Evolutionary conservation across 2,329 filamentous ascomycete genomes (phyloP).

Genomic region (Blumeriella jaapii): DNA sequence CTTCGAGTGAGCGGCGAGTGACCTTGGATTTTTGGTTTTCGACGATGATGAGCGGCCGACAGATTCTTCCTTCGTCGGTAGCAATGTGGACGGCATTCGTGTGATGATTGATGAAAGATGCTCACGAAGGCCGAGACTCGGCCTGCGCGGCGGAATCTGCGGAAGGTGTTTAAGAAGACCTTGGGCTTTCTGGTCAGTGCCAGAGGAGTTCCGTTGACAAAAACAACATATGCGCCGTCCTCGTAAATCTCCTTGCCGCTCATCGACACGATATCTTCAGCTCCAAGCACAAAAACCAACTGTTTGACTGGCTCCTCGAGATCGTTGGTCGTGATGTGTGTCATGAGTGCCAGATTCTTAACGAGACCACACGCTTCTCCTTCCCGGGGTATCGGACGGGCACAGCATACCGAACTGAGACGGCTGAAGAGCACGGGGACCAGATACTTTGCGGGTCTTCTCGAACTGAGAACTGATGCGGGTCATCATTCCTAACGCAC

Average conservation of each 20-base stretch:
- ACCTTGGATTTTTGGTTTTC: slow-evolving; percentile 79
- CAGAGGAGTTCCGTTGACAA: slow-evolving; percentile 90
- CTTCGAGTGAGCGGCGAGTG: slow-evolving; percentile 63
- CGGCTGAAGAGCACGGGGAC: slow-evolving; percentile 87
- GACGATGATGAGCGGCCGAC: slow-evolving; percentile 89
- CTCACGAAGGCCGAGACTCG: slow-evolving; percentile 94
- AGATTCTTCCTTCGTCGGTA: slow-evolving; percentile 94
- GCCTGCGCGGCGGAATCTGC: slow-evolving; percentile 76
- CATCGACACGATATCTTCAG: slow-evolving; percentile 69
- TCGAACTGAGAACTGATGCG: slow-evolving; percentile 97
- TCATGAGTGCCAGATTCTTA: slow-evolving; percentile 97
- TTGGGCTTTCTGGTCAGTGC: slow-evolving; percentile 81
- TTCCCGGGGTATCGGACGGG: slow-evolving; percentile 92
- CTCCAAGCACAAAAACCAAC: slow-evolving; percentile 76
- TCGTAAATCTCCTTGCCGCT: slow-evolving; percentile 80
- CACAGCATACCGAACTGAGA: slow-evolving; percentile 99
- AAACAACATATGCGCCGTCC: slow-evolving; percentile 76
- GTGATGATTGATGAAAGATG: slow-evolving; percentile 89
- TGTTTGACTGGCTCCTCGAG: slow-evolving; percentile 84
- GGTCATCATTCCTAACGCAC: slow-evolving; percentile 98
- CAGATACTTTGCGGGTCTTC: slow-evolving; percentile 93
- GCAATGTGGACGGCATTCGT: slow-evolving; percentile 88
- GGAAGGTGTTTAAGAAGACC: slow-evolving; percentile 73
- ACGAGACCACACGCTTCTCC: slow-evolving; percentile 96
- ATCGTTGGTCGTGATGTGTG: slow-evolving; percentile 94